Evolutionary conservation across 2,329 filamentous ascomycete genomes (phyloP), one percentile per base, ranked within the genome.

Genomic region (Neopestalotiopsis sp.): DNA sequence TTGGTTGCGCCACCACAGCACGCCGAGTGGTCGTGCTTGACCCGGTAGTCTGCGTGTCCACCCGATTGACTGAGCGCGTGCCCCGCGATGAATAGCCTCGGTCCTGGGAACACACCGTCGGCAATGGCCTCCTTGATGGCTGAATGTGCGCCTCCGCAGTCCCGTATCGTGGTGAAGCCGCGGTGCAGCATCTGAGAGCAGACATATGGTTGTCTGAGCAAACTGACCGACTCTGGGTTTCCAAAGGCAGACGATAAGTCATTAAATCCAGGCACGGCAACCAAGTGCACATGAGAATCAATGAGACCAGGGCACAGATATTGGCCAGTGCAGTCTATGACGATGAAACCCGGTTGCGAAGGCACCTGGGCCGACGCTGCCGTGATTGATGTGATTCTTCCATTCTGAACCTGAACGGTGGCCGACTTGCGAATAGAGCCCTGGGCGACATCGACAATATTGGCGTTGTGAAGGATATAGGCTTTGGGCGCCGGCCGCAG

Each of bases 131-230:
- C 77, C 70, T 84, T 84, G 28, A 89, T 76, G 1, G 86, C 83
- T 0, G 83, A 73, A 2, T 77, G 77, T 1, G 86, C 86, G 10
- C 87, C 87, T 1, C 85, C 87, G 69, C 84, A 87, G 73, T 89
- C 86, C 1, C 87, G 81, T 12, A 86, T 81, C 5, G 79, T 83
- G 1, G 87, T 88, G 76, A 88, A 88, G 3, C 87, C 86, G 20
- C 86, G 81, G 40, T 79, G 74, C 0, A 88, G 80, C 80, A 88
- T 88, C 68, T 85, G 79, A 24, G 76, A 72, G 53, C 78, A 80
- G 5, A 85, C 79, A 67, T 81, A 85, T 3, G 84, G 78, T 71
- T 83, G 80, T 5, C 84, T 77, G 3, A 83, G 76, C 2, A 80
- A 70, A 0, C 77, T 78, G 17, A 79, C 79, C 17, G 68, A 70